These are phyloP conservation scores for Dictyostelium capitatum DNA, from an alignment of 78 protist species.

Conservation along the genomic window DNA sequence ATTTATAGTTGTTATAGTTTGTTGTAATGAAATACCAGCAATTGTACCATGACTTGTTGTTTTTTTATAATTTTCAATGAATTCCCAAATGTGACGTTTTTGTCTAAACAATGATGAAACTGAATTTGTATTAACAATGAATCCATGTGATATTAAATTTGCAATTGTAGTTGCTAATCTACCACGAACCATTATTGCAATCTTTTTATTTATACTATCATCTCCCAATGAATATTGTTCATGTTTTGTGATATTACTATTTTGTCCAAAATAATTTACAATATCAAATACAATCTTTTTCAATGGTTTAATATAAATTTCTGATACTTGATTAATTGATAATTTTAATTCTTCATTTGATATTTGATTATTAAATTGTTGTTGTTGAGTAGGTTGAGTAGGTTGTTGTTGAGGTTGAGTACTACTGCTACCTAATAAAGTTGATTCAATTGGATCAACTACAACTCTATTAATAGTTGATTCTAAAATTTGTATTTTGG, in stretches of 20 bases:
- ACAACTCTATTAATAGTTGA: not conserved
- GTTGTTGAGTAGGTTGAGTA: not conserved
- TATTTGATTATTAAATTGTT: not conserved
- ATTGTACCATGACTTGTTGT: conserved; percentile 29
- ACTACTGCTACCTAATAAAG: not conserved
- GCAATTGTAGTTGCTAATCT: conserved; percentile 44
- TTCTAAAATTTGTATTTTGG: not conserved
- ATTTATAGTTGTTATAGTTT: conserved; percentile 20
- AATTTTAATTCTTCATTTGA: not conserved
- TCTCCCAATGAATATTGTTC: conserved; percentile 51
- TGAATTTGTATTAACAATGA: not conserved
- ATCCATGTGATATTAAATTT: conserved; percentile 65
- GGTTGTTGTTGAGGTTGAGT: not conserved
- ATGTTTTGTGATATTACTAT: not conserved
- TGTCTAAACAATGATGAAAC: not conserved
- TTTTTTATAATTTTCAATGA: conserved; percentile 39
- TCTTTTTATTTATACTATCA: conserved; percentile 1
- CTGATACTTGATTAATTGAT: not conserved
- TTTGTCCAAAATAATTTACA: conserved; percentile 29
- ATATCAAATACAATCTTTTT: conserved; percentile 32
- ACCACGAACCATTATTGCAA: conserved; percentile 55
- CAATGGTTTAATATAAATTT: not conserved
- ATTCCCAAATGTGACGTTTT: conserved; percentile 58
- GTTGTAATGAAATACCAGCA: conserved; percentile 3
- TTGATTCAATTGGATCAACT: not conserved